Percentiles rank a stretch among this genome's conserved stretches.
Conservation (phyloP, 306 rosid species). For the Quercus suber region DNA sequence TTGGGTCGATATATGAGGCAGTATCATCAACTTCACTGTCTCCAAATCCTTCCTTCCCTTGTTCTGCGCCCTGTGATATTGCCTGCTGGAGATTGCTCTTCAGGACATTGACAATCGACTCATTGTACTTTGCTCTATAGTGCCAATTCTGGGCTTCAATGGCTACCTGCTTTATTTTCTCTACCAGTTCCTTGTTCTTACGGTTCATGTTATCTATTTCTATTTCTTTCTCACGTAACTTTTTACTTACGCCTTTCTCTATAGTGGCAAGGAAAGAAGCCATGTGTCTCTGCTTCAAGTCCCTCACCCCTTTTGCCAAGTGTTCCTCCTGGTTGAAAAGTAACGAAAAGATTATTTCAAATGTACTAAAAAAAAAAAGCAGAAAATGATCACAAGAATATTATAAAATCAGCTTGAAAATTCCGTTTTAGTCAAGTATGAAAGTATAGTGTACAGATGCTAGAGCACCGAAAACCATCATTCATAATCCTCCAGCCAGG, state of each 20-base stretch:
- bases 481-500: background rate
- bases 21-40: slow-evolving; percentile 88
- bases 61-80: slow-evolving; percentile 79
- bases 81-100: slow-evolving; percentile 83
- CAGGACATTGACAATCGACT: slow-evolving; percentile 72
- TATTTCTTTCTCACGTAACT: slow-evolving; percentile 64
- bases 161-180: slow-evolving; percentile 80
- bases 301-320: slow-evolving; percentile 72
- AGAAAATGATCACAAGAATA: slow-evolving; percentile 1
- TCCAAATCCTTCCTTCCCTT: slow-evolving; percentile 92
- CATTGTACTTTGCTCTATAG: slow-evolving; percentile 75
- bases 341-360: slow-evolving; percentile 12
- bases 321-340: slow-evolving; percentile 63
- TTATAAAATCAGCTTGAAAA: slow-evolving; percentile 5
- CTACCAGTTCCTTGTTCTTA: slow-evolving; percentile 68
- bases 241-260: slow-evolving; percentile 67
- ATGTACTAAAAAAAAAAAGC: background rate
- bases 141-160: slow-evolving; percentile 87
- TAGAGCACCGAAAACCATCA: background rate
- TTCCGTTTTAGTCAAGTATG: background rate
- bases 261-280: slow-evolving; percentile 58
- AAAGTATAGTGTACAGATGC: background rate
- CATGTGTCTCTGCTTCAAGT: slow-evolving; percentile 73
- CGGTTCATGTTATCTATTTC: slow-evolving; percentile 77
- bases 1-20: slow-evolving; percentile 60